These are phyloP conservation scores for Erodium moschatum DNA, from an alignment of 441 rosid genomes.

Conservation along the genomic window DNA sequence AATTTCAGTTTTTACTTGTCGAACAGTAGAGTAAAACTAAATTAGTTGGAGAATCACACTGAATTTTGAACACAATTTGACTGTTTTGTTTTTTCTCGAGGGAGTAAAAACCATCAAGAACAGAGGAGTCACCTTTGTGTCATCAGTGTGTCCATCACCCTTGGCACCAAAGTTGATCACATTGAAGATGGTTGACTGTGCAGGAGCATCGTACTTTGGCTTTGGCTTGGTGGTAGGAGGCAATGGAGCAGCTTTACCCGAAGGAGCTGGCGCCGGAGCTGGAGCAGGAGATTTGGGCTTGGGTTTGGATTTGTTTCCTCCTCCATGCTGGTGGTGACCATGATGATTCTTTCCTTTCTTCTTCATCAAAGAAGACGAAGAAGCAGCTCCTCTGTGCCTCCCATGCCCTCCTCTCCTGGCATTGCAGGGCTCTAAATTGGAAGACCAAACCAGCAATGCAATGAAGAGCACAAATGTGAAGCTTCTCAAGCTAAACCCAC, in stretches of 20 bases:
- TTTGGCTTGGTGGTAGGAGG: conserved; percentile 23
- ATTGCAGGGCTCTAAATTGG: conserved; percentile 61
- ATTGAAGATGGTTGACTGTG: conserved; percentile 35
- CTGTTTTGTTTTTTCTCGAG: neutral
- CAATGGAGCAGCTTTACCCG: conserved; percentile 10
- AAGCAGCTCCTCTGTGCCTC: conserved; percentile 34
- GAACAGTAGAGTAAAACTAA: neutral
- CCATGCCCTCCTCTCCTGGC: conserved; percentile 69
- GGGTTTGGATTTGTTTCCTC: conserved; percentile 36
- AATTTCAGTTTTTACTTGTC: neutral
- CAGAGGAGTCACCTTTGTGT: conserved; percentile 58
- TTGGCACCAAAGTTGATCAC: conserved; percentile 73
- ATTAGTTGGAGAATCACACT: neutral
- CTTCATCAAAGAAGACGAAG: conserved; percentile 16
- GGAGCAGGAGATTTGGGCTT: conserved; percentile 6
- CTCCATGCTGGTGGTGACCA: conserved; percentile 34
- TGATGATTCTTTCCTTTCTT: neutral
- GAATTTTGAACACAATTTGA: neutral
- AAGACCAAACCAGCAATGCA: conserved; percentile 59
- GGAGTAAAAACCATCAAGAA: neutral
- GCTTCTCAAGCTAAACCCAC: conserved; percentile 29
- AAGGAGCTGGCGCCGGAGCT: too few species aligned
- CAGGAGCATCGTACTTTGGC: neutral
- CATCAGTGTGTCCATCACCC: conserved; percentile 77
- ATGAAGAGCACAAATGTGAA: conserved; percentile 44